A percentile compares a stretch with the other conserved stretches of the same genome.
These are phyloP conservation scores for Phialophora verrucosa DNA, from an alignment of 2,329 filamentous ascomycete species.

Conservation along the genomic window DNA sequence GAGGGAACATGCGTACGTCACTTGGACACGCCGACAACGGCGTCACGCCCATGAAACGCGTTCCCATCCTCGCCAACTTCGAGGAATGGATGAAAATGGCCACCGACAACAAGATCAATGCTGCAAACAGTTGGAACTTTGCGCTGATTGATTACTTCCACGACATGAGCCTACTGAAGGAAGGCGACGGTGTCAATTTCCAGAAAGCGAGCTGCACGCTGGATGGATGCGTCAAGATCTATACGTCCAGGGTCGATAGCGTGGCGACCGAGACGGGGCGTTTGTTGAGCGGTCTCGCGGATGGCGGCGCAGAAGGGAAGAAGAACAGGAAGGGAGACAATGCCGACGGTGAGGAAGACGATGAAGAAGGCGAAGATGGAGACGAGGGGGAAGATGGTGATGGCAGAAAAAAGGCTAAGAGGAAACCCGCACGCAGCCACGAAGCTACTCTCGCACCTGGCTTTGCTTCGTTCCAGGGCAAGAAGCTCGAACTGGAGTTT, in stretches of 20 bases:
- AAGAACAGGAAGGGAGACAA: constrained; percentile 65
- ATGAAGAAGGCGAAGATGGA: constrained; percentile 69
- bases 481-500: constrained; percentile 97
- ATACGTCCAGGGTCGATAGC: constrained; percentile 96
- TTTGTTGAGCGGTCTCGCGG: constrained; percentile 87
- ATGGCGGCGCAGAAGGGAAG: constrained; percentile 70
- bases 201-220: constrained; percentile 97
- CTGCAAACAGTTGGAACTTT: constrained; percentile 98
- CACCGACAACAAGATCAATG: constrained; percentile 99
- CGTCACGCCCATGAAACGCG: constrained; percentile 39
- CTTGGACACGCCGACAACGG: constrained; percentile 34
- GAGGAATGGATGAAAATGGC: constrained; percentile 99
- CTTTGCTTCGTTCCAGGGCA: constrained; percentile 86
- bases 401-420: constrained; percentile 68
- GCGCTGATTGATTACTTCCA: constrained; percentile 99
- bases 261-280: constrained; percentile 97
- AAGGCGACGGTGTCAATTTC: constrained; percentile 97
- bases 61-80: constrained; percentile 91
- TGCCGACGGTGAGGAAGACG: constrained; percentile 68
- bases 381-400: constrained; percentile 55
- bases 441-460: constrained; percentile 92
- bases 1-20: constrained; percentile 7
- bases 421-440: constrained; percentile 78
- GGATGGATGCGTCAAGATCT: constrained; percentile 98
- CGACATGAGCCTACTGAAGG: constrained; percentile 95